These are phyloP conservation scores for Rhizophlyctis rosea DNA, from an alignment of 192 early-diverging fungal genomes.

Conservation along the genomic window DNA sequence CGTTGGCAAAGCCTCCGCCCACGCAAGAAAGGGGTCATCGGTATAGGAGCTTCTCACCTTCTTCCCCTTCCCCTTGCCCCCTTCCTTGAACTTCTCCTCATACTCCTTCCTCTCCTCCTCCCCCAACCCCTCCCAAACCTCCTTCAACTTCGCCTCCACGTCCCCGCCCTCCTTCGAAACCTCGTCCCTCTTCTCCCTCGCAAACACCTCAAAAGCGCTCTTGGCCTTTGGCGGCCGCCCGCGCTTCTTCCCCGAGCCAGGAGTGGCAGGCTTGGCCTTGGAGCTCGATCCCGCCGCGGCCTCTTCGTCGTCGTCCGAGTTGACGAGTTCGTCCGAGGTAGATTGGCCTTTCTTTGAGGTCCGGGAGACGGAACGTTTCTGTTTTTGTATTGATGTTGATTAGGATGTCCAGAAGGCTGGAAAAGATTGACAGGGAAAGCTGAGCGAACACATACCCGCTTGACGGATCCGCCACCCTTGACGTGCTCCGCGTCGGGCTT, in stretches of 20 bases:
- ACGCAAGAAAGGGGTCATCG: too few relatives aligned
- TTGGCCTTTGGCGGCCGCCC: slow-evolving; percentile 14
- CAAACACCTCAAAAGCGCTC: slow-evolving; percentile 18
- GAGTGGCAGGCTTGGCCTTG: background rate
- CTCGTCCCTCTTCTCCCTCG: slow-evolving; percentile 6
- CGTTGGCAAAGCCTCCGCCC: too few relatives aligned
- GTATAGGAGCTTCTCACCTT: too few relatives aligned
- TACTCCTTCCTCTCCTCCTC: slow-evolving; percentile 15
- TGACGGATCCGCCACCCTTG: slow-evolving; percentile 3
- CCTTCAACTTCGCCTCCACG: slow-evolving; percentile 2
- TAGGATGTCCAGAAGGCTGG: background rate
- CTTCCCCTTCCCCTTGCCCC: background rate
- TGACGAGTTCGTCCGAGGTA: background rate
- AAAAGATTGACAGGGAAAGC: too few relatives aligned
- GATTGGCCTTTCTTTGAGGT: slow-evolving; percentile 3
- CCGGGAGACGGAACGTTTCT: slow-evolving; percentile 4
- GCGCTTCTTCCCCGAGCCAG: slow-evolving; percentile 2
- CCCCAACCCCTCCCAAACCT: slow-evolving; percentile 8
- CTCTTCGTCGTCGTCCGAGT: slow-evolving; percentile 1
- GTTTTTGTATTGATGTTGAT: background rate
- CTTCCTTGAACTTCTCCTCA: slow-evolving; percentile 14
- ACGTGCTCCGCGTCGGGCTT: slow-evolving; percentile 5
- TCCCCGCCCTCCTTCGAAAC: slow-evolving; percentile 5
- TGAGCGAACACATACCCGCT: background rate
- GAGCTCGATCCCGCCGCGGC: background rate